phyloP scores from a whole-genome alignment of 1,139 yeast genomes.

The Taphrina deformans region DNA sequence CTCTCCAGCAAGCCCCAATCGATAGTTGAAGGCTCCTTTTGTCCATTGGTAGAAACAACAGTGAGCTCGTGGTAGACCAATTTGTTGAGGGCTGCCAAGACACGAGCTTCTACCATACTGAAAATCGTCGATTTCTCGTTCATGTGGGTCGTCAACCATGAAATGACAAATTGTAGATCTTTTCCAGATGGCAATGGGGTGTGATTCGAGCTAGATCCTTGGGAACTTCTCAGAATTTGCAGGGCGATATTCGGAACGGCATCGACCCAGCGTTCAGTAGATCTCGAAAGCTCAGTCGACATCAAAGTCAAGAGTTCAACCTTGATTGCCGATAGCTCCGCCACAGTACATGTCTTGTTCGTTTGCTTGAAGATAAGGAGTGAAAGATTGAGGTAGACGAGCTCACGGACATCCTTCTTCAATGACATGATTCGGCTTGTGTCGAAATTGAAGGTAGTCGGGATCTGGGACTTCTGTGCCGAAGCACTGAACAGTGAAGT shows the following conservation, averaged over 20 bases:
- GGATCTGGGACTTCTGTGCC: not conserved
- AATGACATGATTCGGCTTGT: conserved; percentile 14
- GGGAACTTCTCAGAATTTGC: conserved; percentile 3
- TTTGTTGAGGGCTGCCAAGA: not conserved
- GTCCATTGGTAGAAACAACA: not conserved
- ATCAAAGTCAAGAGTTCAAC: conserved; percentile 14
- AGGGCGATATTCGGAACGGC: conserved; percentile 20
- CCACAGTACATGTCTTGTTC: not conserved
- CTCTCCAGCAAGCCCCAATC: conserved; percentile 1
- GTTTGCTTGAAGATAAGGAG: conserved; percentile 13
- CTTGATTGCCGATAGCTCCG: conserved; percentile 1
- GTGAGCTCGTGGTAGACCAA: conserved; percentile 1
- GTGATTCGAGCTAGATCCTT: not conserved
- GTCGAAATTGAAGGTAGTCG: conserved; percentile 23
- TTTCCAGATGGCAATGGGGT: not conserved
- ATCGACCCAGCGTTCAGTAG: not conserved
- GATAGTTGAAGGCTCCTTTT: not conserved
- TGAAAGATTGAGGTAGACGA: not conserved
- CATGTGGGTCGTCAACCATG: conserved; percentile 20
- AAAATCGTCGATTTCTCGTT: not conserved
- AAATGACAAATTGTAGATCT: not conserved
- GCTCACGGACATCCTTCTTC: conserved; percentile 17
- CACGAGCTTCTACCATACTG: conserved; percentile 16
- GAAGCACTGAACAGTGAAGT: not conserved
- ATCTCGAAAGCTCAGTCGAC: not conserved